These are phyloP conservation scores for Urostyla sp. DNA, from an alignment of 73 alveolate species.

Conservation along the genomic window DNA sequence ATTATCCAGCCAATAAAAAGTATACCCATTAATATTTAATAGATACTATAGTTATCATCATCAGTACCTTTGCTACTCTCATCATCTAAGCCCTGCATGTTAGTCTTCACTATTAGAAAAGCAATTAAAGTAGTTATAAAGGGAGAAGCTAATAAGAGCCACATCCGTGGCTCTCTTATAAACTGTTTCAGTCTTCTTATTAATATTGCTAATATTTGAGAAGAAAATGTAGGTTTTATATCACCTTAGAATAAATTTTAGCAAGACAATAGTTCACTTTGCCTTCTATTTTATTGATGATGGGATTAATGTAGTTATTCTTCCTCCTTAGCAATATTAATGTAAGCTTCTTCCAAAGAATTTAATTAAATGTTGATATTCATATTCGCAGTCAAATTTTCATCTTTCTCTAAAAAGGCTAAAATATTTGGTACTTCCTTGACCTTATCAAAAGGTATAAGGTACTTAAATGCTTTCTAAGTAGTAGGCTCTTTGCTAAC, in stretches of 20 bases:
- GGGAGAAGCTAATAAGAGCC: conserved; percentile 32
- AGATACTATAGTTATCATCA: neutral
- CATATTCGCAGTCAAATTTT: conserved; percentile 9
- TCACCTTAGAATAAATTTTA: no score
- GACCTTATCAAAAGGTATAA: conserved; percentile 31
- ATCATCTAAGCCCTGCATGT: conserved; percentile 21
- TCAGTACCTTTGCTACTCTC: conserved; percentile 8
- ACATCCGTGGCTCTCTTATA: conserved; percentile 51
- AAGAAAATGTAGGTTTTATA: conserved; percentile 36
- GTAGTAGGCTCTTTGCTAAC: conserved; percentile 47
- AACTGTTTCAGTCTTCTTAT: conserved; percentile 18
- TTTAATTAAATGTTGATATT: conserved; percentile 49
- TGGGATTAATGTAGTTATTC: conserved; percentile 43
- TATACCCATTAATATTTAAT: neutral
- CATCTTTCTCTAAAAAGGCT: neutral
- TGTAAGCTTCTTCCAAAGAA: conserved; percentile 61
- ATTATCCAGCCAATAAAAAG: conserved; percentile 26
- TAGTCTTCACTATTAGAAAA: conserved; percentile 20
- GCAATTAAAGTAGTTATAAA: conserved; percentile 14
- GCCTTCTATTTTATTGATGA: no score
- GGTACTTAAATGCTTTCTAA: conserved; percentile 24
- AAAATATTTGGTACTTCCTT: conserved; percentile 11
- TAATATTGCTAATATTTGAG: conserved; percentile 13
- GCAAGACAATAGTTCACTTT: no score
- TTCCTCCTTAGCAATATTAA: conserved; percentile 56